phyloP scores from a whole-genome alignment of 768 basidiomycete species.

The Trametes cubensis region DNA sequence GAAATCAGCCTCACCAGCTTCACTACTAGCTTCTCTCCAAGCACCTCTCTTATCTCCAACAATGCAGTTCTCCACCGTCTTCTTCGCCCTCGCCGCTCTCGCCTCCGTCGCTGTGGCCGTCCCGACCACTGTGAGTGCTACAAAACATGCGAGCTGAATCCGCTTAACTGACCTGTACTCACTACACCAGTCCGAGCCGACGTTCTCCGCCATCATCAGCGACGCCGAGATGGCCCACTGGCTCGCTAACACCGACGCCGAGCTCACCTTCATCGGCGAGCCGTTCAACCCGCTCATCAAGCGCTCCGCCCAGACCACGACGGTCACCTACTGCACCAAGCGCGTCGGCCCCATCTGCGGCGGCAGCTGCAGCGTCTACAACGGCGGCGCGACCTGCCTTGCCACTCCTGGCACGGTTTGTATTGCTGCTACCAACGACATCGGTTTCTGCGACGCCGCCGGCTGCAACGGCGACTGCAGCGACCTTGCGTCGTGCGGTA shows the following conservation, averaged over 20 bases:
- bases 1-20: background rate
- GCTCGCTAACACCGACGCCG: conserved; percentile 27
- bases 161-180: background rate
- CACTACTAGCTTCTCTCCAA: background rate
- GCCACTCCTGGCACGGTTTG: conserved; percentile 35
- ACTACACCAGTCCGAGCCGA: background rate
- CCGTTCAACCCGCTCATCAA: conserved; percentile 21
- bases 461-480: conserved; percentile 35
- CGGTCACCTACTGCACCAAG: conserved; percentile 36
- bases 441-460: conserved; percentile 35
- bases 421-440: conserved; percentile 34
- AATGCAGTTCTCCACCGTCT: conserved; percentile 6
- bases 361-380: conserved; percentile 38
- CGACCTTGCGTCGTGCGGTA: conserved; percentile 29
- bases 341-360: conserved; percentile 32
- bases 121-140: conserved; percentile 1
- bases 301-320: conserved; percentile 27
- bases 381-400: conserved; percentile 34
- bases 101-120: conserved; percentile 2
- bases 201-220: conserved; percentile 1
- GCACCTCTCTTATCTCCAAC: too few species aligned
- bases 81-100: conserved; percentile 2
- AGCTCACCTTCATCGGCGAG: conserved; percentile 30
- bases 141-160: too few species aligned
- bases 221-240: conserved; percentile 20